phyloP scores from a whole-genome alignment of 257 asterid genomes.

The Scutellaria galericulata region DNA sequence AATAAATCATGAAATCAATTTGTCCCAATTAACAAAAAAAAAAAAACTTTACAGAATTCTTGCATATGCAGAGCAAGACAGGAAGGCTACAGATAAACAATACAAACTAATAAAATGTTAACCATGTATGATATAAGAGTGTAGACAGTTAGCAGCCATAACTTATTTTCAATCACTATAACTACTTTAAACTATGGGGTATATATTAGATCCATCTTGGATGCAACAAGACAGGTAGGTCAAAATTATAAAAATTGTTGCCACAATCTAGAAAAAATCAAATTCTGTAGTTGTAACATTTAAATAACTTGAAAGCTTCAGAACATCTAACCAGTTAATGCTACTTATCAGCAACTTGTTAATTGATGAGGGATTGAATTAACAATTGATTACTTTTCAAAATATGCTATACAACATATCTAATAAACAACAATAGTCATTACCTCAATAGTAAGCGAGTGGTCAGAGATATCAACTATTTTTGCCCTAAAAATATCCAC shows the following conservation, averaged over 20 bases:
- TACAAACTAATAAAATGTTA: conserved; percentile 7
- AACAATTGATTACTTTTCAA: conserved; percentile 15
- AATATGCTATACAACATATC: conserved; percentile 6
- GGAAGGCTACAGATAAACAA: too few relatives aligned
- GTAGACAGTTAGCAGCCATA: conserved; percentile 20
- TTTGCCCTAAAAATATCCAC: conserved; percentile 94
- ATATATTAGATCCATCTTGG: neutral
- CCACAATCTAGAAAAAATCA: neutral
- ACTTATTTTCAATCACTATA: conserved; percentile 14
- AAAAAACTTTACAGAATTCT: neutral
- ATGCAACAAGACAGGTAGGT: conserved; percentile 10
- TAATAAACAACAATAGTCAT: conserved; percentile 19
- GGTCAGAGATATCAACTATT: conserved; percentile 93
- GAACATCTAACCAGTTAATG: too few relatives aligned
- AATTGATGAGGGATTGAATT: neutral
- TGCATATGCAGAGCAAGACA: neutral
- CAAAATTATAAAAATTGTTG: neutral
- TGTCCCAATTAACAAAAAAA: neutral
- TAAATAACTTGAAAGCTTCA: conserved; percentile 15
- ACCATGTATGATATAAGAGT: neutral
- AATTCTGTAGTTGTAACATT: conserved; percentile 1
- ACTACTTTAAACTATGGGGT: neutral
- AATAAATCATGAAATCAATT: neutral
- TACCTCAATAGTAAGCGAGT: conserved; percentile 94
- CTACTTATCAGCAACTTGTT: too few relatives aligned